A percentile compares a stretch with the other conserved stretches of the same genome.
phyloP scores from a whole-genome alignment of 2,329 filamentous ascomycete species.

The Furcasterigmium furcatum region DNA sequence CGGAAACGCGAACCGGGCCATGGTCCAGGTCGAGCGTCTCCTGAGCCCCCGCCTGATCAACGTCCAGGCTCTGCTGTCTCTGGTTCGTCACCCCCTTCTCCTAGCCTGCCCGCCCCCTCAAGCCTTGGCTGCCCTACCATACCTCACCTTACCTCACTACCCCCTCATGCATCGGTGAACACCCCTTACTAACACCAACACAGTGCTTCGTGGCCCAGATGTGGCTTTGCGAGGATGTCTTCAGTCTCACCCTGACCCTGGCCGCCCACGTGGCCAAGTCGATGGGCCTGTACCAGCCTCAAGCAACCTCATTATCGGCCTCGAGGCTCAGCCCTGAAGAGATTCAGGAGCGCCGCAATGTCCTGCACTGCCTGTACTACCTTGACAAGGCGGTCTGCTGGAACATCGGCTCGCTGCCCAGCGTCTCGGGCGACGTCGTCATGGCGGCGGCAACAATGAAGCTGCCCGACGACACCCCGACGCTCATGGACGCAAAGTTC shows the following conservation, averaged over 20 bases:
- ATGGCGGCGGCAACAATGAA: not conserved
- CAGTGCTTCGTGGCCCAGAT: slow-evolving; percentile 1
- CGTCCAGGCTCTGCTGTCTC: not conserved
- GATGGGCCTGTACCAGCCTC: slow-evolving; percentile 1
- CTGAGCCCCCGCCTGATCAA: slow-evolving; percentile 2
- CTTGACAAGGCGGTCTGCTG: slow-evolving; percentile 2
- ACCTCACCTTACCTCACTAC: too few relatives aligned
- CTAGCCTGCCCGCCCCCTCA: too few relatives aligned
- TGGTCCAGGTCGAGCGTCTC: slow-evolving; percentile 1
- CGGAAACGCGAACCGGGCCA: slow-evolving; percentile 1
- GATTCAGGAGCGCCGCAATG: slow-evolving; percentile 1
- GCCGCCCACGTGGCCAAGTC: slow-evolving; percentile 2
- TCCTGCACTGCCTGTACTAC: slow-evolving; percentile 2
- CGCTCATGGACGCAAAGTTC: slow-evolving; percentile 1
- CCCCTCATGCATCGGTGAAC: too few relatives aligned
- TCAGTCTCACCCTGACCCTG: slow-evolving; percentile 1
- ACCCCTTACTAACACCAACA: not conserved
- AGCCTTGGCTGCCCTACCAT: too few relatives aligned
- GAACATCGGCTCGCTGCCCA: slow-evolving; percentile 1
- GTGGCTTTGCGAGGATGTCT: slow-evolving; percentile 2
- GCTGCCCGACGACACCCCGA: not conserved
- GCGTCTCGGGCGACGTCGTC: not conserved
- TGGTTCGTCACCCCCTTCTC: too few relatives aligned
- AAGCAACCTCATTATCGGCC: not conserved
- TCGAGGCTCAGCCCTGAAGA: not conserved